phyloP scores from a whole-genome alignment of 768 basidiomycete species.

The Auriscalpium microsporum region DNA sequence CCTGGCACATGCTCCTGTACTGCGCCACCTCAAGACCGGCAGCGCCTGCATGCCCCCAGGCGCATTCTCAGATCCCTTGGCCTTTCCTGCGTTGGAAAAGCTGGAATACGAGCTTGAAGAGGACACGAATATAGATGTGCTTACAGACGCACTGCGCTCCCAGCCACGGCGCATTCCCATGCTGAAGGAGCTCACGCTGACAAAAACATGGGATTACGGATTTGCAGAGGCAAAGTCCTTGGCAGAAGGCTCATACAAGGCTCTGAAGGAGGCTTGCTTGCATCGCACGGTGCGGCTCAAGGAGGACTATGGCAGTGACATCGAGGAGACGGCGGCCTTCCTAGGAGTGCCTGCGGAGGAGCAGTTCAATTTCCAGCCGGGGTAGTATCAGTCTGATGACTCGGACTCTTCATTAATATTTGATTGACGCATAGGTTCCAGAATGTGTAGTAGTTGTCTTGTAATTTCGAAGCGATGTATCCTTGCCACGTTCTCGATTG shows the following conservation, averaged over 20 bases:
- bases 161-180: background rate
- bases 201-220: background rate
- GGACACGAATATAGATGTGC: background rate
- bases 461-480: no score
- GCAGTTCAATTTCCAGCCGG: no score
- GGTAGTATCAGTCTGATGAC: no score
- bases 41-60: background rate
- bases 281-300: background rate
- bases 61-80: background rate
- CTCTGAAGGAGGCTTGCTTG: background rate
- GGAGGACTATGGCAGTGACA: background rate
- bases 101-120: background rate
- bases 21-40: background rate
- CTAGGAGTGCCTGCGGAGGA: no score
- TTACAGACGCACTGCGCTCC: background rate
- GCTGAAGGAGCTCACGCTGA: background rate
- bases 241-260: background rate
- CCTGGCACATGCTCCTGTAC: background rate
- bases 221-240: background rate
- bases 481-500: no score
- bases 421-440: no score
- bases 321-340: background rate
- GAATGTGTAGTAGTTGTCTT: no score
- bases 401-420: no score
- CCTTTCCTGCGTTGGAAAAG: background rate